A percentile compares a stretch with the other conserved stretches of the same genome.
These are phyloP conservation scores for Hanseniaspora vineae DNA, from an alignment of 805 yeast species.

Conservation along the genomic window DNA sequence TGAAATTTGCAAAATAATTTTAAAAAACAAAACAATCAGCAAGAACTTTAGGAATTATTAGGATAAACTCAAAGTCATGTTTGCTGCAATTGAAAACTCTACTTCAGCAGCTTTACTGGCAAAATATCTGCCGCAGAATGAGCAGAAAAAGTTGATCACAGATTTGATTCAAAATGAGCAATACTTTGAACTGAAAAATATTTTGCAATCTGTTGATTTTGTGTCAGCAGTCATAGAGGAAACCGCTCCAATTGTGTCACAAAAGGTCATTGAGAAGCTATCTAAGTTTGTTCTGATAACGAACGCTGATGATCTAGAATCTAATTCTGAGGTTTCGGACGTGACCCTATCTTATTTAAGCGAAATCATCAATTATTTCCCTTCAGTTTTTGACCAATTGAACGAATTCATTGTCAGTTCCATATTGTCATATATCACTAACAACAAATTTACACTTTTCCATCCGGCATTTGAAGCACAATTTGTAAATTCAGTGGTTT, in stretches of 20 bases:
- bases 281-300: neutral
- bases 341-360: neutral
- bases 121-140: constrained; percentile 8
- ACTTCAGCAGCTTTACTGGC: constrained; percentile 3
- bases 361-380: neutral
- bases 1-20: too few relatives aligned
- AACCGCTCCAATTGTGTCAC: neutral
- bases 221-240: neutral
- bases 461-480: neutral
- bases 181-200: constrained; percentile 4
- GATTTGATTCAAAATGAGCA: constrained; percentile 8
- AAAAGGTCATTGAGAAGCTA: constrained; percentile 2
- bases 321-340: neutral
- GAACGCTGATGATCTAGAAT: neutral
- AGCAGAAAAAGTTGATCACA: constrained; percentile 6
- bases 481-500: neutral
- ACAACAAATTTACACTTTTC: neutral
- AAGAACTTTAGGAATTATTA: too few relatives aligned
- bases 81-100: neutral
- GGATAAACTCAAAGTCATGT: too few relatives aligned
- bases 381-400: neutral
- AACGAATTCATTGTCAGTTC: neutral
- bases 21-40: too few relatives aligned
- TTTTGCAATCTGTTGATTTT: neutral
- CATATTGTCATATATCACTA: neutral